Conservation (phyloP, 1,139 yeast species). For the Yamadazyma trypodendri region DNA sequence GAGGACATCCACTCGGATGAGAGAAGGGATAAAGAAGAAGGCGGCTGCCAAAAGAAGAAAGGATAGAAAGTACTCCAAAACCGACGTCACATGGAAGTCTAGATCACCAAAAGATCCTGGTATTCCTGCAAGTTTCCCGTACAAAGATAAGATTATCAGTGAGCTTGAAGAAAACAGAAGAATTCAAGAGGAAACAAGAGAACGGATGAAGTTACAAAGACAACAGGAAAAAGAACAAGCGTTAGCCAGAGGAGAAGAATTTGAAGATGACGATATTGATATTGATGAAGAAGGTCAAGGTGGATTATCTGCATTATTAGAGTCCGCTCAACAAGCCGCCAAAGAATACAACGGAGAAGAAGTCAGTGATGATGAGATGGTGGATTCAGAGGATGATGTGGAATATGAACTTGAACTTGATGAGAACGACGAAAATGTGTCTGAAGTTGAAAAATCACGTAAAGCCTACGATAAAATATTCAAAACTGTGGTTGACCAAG, state of each 20-base stretch:
- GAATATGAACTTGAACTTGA: conserved; percentile 50
- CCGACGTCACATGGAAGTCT: conserved; percentile 91
- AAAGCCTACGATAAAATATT: conserved; percentile 90
- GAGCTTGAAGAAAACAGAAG: conserved; percentile 78
- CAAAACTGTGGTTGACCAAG: conserved; percentile 76
- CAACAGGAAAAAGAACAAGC: conserved; percentile 51
- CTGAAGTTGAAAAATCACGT: conserved; percentile 70
- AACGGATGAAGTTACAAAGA: conserved; percentile 43
- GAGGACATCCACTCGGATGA: conserved; percentile 86
- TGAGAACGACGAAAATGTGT: conserved; percentile 39
- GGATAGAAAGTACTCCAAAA: conserved; percentile 77
- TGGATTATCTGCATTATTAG: conserved; percentile 82
- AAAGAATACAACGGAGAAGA: conserved; percentile 62
- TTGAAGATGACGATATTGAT: conserved; percentile 37
- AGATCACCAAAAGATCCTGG: conserved; percentile 84
- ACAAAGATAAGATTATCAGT: conserved; percentile 76
- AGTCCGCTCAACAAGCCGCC: conserved; percentile 87
- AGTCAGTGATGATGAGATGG: conserved; percentile 42
- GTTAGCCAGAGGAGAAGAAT: conserved; percentile 40
- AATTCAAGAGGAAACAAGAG: conserved; percentile 60
- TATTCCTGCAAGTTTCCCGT: conserved; percentile 92
- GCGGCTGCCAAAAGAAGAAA: conserved; percentile 90
- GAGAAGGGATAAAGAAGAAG: conserved; percentile 94
- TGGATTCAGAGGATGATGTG: conserved; percentile 41
- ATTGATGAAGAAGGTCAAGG: conserved; percentile 48